Conservation (phyloP, 495 filamentous ascomycete species). For the Cladorrhinum samala region DNA sequence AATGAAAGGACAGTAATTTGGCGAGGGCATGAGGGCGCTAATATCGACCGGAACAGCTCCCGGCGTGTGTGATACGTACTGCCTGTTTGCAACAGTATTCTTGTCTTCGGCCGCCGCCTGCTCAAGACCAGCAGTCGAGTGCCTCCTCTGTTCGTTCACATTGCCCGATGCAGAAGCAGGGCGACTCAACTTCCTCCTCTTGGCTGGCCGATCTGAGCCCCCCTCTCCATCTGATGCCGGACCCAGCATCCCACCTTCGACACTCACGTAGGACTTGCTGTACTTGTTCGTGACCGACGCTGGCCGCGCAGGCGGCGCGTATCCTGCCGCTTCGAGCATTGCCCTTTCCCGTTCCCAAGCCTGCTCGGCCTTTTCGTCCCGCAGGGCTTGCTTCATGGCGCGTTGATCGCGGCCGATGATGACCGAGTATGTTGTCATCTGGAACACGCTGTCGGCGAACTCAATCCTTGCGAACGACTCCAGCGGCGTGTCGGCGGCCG, state of each 20-base stretch:
- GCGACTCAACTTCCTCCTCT: slow-evolving; percentile 31
- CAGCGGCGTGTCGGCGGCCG: slow-evolving; percentile 29
- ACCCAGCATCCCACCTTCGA: slow-evolving; percentile 47
- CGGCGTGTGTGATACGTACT: slow-evolving; percentile 45
- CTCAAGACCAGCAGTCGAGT: slow-evolving; percentile 4
- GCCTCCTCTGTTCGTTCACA: slow-evolving; percentile 8
- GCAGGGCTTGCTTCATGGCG: slow-evolving; percentile 38
- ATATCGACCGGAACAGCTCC: slow-evolving; percentile 47
- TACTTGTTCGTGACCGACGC: slow-evolving; percentile 34
- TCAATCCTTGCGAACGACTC: slow-evolving; percentile 47
- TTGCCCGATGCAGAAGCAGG: slow-evolving; percentile 19
- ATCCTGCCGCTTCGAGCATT: too few relatives aligned
- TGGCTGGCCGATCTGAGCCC: slow-evolving; percentile 29
- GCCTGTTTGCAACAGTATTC: slow-evolving; percentile 35
- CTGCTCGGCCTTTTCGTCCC: slow-evolving; percentile 39
- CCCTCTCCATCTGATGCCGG: slow-evolving; percentile 44
- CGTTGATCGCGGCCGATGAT: slow-evolving; percentile 45
- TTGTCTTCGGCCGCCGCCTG: slow-evolving; percentile 16
- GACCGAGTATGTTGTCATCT: slow-evolving; percentile 48
- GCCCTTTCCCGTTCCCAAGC: not conserved
- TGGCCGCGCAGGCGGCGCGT: slow-evolving; percentile 33
- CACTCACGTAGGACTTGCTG: slow-evolving; percentile 48
- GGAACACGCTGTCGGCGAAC: slow-evolving; percentile 46
- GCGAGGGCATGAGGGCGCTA: slow-evolving; percentile 46
- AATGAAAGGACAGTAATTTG: slow-evolving; percentile 65